Evolutionary conservation across 768 basidiomycete species (phyloP).

Genomic region (Crucibulum laeve): DNA sequence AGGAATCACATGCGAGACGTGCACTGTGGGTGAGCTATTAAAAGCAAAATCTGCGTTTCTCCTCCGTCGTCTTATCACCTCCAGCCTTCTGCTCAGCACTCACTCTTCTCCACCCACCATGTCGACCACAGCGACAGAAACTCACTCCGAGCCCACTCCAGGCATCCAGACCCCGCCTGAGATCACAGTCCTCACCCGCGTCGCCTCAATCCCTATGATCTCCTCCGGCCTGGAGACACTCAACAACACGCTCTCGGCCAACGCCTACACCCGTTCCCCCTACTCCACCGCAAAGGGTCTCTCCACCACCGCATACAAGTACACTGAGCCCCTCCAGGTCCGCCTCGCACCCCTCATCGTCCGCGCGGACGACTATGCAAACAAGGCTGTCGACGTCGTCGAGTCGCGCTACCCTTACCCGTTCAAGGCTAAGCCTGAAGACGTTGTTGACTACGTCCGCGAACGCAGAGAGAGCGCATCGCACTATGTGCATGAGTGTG

Average conservation of each 20-base stretch:
- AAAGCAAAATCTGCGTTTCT: too few species aligned
- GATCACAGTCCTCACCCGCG: constrained; percentile 56
- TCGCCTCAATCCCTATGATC: constrained; percentile 72
- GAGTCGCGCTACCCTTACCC: constrained; percentile 72
- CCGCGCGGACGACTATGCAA: constrained; percentile 61
- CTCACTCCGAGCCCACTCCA: too few species aligned
- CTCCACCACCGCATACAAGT: constrained; percentile 53
- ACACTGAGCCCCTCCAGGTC: constrained; percentile 61
- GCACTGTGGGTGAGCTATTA: too few species aligned
- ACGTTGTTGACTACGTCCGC: constrained; percentile 58
- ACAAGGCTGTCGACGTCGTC: constrained; percentile 72
- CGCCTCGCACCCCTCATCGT: constrained; percentile 63
- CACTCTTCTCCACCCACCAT: too few species aligned
- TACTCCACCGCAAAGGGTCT: constrained; percentile 64
- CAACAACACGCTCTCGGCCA: constrained; percentile 53
- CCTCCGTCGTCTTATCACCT: too few species aligned
- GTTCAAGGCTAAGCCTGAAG: constrained; percentile 71
- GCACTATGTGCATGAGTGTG: constrained; percentile 31
- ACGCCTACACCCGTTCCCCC: constrained; percentile 57
- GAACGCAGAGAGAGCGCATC: constrained; percentile 52
- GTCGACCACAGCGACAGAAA: too few species aligned
- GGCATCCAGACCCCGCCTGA: constrained; percentile 35
- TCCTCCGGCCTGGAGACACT: constrained; percentile 58
- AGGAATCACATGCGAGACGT: too few species aligned
- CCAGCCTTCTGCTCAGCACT: too few species aligned